Evolutionary conservation across 164 flowering plant species (phyloP).

Genomic region (Echeveria elegans): DNA sequence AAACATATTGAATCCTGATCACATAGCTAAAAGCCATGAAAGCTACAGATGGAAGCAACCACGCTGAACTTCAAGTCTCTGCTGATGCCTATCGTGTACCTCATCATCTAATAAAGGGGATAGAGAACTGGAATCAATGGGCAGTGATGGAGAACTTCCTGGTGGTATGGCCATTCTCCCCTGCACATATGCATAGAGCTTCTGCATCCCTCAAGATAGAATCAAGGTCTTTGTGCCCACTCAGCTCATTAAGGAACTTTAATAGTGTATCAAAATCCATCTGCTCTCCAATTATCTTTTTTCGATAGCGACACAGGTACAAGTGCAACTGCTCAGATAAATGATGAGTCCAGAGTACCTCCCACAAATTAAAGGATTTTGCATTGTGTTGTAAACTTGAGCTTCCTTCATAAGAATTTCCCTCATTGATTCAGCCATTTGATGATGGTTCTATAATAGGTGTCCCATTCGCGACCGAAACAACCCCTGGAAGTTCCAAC

Average conservation of each 20-base stretch:
- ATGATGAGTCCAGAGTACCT: constrained; percentile 88
- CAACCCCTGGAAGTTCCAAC: constrained; percentile 83
- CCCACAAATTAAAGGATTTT: constrained; percentile 79
- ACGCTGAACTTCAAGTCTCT: neutral
- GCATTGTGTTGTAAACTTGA: constrained; percentile 34
- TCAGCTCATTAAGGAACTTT: constrained; percentile 88
- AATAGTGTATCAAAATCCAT: constrained; percentile 97
- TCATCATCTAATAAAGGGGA: constrained; percentile 48
- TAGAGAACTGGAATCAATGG: constrained; percentile 37
- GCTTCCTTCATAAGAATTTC: constrained; percentile 18
- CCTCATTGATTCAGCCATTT: constrained; percentile 24
- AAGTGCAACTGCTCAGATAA: constrained; percentile 88
- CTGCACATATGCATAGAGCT: constrained; percentile 93
- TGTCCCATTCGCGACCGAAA: constrained; percentile 51
- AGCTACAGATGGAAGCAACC: neutral
- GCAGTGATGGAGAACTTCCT: constrained; percentile 94
- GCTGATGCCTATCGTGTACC: constrained; percentile 17
- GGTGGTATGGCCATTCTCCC: constrained; percentile 98
- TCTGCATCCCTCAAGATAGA: constrained; percentile 76
- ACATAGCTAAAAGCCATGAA: neutral
- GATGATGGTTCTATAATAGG: constrained; percentile 28
- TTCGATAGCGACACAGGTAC: constrained; percentile 65
- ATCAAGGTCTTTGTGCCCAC: constrained; percentile 76
- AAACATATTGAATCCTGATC: too few species aligned
- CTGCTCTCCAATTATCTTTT: constrained; percentile 80